Percentiles rank a stretch among this genome's conserved stretches.
Conservation (phyloP, 306 rosid genomes). For the Echinosophora koreensis region DNA sequence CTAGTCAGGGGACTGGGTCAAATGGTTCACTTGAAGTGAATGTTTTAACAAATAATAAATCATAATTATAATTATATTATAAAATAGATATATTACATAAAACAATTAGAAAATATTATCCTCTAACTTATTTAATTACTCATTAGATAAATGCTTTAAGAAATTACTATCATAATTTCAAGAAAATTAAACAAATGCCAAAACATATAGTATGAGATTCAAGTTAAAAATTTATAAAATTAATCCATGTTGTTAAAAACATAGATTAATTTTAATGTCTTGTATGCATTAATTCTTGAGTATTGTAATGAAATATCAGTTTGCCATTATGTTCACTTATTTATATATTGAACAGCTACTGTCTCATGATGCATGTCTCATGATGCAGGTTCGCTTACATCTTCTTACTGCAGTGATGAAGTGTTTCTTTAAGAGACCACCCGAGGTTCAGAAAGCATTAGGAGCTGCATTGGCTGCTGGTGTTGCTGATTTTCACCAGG, state of each 20-base stretch:
- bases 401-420: slow-evolving; percentile 98
- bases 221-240: slow-evolving; percentile 3
- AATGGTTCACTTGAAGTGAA: neutral
- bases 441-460: slow-evolving; percentile 90
- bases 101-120: neutral
- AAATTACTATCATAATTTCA: neutral
- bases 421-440: slow-evolving; percentile 98
- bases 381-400: slow-evolving; percentile 94
- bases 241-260: neutral
- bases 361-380: slow-evolving; percentile 59
- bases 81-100: neutral
- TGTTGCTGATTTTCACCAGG: slow-evolving; percentile 96
- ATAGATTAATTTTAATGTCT: neutral
- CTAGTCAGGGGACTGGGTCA: neutral
- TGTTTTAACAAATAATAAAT: neutral
- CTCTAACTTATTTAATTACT: neutral
- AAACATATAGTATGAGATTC: neutral
- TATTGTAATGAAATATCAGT: slow-evolving; percentile 2
- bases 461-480: slow-evolving; percentile 99
- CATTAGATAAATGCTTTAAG: neutral
- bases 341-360: slow-evolving; percentile 39
- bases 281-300: slow-evolving; percentile 4
- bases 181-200: neutral
- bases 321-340: slow-evolving; percentile 30
- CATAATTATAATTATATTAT: neutral